phyloP scores from a whole-genome alignment of 305 asterid species.

The Fraxinus nigra region DNA sequence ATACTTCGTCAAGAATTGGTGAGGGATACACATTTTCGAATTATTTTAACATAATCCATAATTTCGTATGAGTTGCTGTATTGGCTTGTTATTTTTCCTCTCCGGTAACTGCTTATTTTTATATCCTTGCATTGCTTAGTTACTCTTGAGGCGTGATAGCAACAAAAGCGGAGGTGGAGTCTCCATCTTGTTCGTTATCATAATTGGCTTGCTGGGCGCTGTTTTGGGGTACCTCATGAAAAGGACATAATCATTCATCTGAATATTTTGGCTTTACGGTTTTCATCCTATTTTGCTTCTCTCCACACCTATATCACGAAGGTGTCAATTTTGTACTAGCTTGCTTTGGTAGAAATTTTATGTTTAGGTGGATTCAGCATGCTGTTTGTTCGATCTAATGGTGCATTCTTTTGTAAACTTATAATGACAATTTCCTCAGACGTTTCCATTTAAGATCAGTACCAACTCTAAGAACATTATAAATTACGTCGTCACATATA shows the following conservation, averaged over 20 bases:
- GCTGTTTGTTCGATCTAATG: neutral
- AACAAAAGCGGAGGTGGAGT: constrained; percentile 51
- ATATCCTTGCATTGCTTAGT: constrained; percentile 31
- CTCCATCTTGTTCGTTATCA: constrained; percentile 43
- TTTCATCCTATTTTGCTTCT: neutral
- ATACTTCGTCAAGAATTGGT: constrained; percentile 77
- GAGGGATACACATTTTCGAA: constrained; percentile 21
- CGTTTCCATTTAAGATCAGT: neutral
- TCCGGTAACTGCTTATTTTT: neutral
- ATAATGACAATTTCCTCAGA: neutral
- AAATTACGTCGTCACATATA: too few relatives aligned
- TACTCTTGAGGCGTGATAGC: constrained; percentile 50
- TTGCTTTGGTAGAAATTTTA: neutral
- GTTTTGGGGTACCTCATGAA: constrained; percentile 58
- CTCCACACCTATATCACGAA: neutral
- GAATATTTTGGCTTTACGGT: neutral
- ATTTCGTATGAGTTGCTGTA: neutral
- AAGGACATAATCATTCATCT: constrained; percentile 31
- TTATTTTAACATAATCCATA: neutral
- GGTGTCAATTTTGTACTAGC: neutral
- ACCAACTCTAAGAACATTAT: too few relatives aligned
- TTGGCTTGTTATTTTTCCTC: neutral
- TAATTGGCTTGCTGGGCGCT: constrained; percentile 60
- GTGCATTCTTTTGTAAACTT: neutral
- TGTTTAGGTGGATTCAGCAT: neutral